Evolutionary conservation across 78 protist genomes (phyloP).

Genomic region (Dictyostelium purpureum): DNA sequence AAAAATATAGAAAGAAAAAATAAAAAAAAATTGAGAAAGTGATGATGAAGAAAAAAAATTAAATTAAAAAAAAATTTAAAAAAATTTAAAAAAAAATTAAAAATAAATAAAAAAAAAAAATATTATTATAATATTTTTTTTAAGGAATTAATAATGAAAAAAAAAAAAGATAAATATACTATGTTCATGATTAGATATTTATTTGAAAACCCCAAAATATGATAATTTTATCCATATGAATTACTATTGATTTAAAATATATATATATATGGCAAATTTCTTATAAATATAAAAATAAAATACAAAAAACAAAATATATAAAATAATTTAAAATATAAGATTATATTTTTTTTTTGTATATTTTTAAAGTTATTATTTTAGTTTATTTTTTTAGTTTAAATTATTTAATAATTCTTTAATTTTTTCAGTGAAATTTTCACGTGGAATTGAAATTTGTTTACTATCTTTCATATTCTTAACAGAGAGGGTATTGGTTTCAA

Average conservation of each 20-base stretch:
- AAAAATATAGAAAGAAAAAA: background rate
- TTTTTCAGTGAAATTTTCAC: conserved; percentile 31
- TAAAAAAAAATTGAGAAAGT: background rate
- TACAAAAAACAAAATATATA: background rate
- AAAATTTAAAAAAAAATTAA: background rate
- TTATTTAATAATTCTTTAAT: conserved; percentile 32
- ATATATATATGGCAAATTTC: no score
- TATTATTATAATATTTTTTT: no score
- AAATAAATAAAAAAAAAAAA: background rate
- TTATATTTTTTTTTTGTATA: background rate
- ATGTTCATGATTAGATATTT: no score
- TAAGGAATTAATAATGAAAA: no score
- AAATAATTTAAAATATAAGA: background rate
- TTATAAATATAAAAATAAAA: no score
- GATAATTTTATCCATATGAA: no score
- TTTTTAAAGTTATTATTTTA: background rate
- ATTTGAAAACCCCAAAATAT: background rate
- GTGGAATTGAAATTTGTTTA: conserved; percentile 23
- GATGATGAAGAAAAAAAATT: background rate
- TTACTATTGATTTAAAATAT: no score
- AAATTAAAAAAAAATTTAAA: background rate
- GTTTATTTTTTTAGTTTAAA: background rate
- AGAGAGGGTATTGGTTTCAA: conserved; percentile 63
- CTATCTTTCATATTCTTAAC: conserved; percentile 66
- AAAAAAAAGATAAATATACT: no score